Percentiles rank a stretch among this genome's conserved stretches.
Evolutionary conservation across 257 asterid species (phyloP).

Genomic region (Nicotiana attenuata): DNA sequence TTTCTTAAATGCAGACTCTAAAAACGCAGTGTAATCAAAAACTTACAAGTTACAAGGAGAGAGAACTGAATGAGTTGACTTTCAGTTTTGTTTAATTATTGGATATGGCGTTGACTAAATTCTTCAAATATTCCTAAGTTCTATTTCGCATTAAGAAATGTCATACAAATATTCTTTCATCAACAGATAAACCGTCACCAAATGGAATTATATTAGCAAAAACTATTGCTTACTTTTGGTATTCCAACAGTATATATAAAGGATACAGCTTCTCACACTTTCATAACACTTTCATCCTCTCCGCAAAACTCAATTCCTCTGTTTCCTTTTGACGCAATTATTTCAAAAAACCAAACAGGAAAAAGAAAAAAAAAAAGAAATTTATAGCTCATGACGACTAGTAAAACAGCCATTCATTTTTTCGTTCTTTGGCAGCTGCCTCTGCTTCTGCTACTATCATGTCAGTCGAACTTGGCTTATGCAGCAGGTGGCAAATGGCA

Average conservation of each 20-base stretch:
- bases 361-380: too few species aligned
- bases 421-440: slow-evolving; percentile 18
- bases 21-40: too few species aligned
- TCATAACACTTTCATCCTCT: neutral
- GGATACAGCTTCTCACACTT: neutral
- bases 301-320: neutral
- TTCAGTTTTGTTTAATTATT: neutral
- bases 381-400: neutral
- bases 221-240: neutral
- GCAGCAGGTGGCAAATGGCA: slow-evolving; percentile 40
- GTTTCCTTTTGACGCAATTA: neutral
- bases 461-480: slow-evolving; percentile 13
- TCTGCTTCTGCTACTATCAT: neutral
- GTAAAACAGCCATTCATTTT: neutral
- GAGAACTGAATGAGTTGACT: neutral
- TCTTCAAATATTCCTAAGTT: neutral
- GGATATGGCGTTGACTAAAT: neutral
- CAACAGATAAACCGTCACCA: neutral
- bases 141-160: neutral
- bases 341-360: too few species aligned
- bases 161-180: neutral
- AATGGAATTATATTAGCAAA: too few species aligned
- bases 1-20: too few species aligned
- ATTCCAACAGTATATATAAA: neutral
- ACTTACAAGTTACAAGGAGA: too few species aligned